Percentiles rank a stretch among this genome's conserved stretches.
Conservation (phyloP, 495 filamentous ascomycete species). For the Neurospora cerealis region DNA sequence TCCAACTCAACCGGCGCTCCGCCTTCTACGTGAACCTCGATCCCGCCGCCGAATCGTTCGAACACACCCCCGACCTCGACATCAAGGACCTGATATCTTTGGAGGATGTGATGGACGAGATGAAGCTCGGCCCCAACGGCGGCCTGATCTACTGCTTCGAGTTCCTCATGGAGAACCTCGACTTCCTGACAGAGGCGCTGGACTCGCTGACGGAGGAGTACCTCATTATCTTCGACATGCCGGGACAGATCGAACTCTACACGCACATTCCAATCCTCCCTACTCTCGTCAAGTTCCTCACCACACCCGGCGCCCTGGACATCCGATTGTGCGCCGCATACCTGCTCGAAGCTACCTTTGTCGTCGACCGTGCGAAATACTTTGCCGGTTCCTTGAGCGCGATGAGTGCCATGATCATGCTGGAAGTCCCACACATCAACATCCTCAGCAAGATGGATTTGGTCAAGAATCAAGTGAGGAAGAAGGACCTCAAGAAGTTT, state of each 20-base stretch:
- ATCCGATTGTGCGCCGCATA: conserved; percentile 92
- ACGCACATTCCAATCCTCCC: conserved; percentile 92
- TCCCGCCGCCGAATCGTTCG: conserved; percentile 87
- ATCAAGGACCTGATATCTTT: conserved; percentile 94
- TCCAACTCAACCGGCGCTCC: conserved; percentile 77
- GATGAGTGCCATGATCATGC: conserved; percentile 98
- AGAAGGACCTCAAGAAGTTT: conserved; percentile 78
- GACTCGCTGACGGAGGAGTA: conserved; percentile 88
- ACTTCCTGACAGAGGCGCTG: conserved; percentile 81
- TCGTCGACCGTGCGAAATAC: conserved; percentile 92
- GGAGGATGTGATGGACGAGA: conserved; percentile 97
- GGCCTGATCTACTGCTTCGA: conserved; percentile 98
- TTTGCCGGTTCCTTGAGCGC: conserved; percentile 91
- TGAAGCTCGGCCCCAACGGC: conserved; percentile 87
- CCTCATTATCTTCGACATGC: conserved; percentile 95
- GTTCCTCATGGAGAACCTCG: conserved; percentile 87
- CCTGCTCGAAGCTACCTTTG: conserved; percentile 87
- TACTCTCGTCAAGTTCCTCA: conserved; percentile 71
- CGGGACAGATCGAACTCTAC: conserved; percentile 97
- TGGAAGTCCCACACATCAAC: conserved; percentile 92
- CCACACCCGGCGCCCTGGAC: conserved; percentile 67
- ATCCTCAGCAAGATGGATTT: conserved; percentile 96
- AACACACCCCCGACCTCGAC: conserved; percentile 86
- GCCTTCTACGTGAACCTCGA: conserved; percentile 96
- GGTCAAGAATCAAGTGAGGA: conserved; percentile 69